Base-by-base conservation (phyloP, 2,329 filamentous ascomycete species). In the Pseudogymnoascus sp. region DNA sequence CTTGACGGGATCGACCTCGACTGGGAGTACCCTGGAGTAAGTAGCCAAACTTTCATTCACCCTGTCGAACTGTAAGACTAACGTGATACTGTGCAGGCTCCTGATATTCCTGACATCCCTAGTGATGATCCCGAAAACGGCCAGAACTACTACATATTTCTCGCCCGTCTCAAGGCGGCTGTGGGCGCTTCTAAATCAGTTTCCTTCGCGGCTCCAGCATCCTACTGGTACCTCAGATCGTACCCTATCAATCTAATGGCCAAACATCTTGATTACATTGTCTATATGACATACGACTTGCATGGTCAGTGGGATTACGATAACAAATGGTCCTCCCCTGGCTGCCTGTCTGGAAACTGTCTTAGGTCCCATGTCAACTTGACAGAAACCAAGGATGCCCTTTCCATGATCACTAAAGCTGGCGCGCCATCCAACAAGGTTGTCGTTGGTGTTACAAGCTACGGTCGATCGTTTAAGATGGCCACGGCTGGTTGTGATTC, bases 291-390 rank as follows among this genome's bases (percentile, higher is more conserved):
- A 1, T 67, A 67, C 39, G 64, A 72, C 67, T 28, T 77, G 47
- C 72, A 77, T 61, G 75, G 75, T 1, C 73, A 77, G 59, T 77
- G 74, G 74, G 74, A 76, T 61, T 69, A 68, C 25, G 38, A 35
- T 2, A 63, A 60, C 35, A 33, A 12, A 12, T 63, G 36, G 36
- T 54, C 61, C 7, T 11, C 36, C 12, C 9, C 43, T 25, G 73
- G 71, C 6, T 77, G 75, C 58, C 22, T 58, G 1, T 57, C 36
- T 9, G 69, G 72, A 1, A 70, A 67, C 61, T 74, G 71, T 35
- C 64, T 74, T 1, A 65, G 75, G 1, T 69, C 65, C 2, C 71
- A 75, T 50, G 67, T 76, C 18, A 77, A 77, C 64, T 18, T 67
- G 22, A 76, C 75, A 0, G 73, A 76, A 60, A 75, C 72, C 0